Base-by-base conservation (phyloP, 345 rosid species). In the Eucalyptus polybractea region DNA sequence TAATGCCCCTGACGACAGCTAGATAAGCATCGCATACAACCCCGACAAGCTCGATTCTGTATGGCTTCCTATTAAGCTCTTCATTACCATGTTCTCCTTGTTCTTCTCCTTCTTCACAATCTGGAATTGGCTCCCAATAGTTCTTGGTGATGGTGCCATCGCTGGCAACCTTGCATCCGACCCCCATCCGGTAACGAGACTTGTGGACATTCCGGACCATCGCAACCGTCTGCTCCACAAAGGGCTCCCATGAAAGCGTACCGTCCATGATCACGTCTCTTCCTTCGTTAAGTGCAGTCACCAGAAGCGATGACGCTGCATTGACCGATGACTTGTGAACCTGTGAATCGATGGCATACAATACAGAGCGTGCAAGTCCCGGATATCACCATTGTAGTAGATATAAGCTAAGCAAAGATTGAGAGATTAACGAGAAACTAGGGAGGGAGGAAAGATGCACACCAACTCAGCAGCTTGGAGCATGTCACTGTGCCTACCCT, bases 191-290 rank as follows among this genome's bases (percentile, higher is more conserved):
- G 80, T 98, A 98, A 9, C 94, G 94, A 12, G 89, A 76, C 86
- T 92, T 94, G 81, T 98, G 99, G 29, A 97, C 97, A 29, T 95
- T 94, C 50, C 98, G 91, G 12, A 95, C 99, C 99, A 97, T 98
- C n/a, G 92, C 92, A 33, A 98, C 94, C 7, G 94, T 97, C 90
- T 98, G 99, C 90, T 95, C 95, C 6, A 98, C 99, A 44, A 97
- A 97, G 22, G 99, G 99, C 88, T 91, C 94, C 99, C 99, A 98
- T 8, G 99, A 96, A 33, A 98, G 92, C 2, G 99, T 98, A 3
- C 99, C 97, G 44, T 98, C 99, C 99, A 98, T 95, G 33, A 96
- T 95, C 90, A 98, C 97, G 88, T 98, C 99, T 19, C 99, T 92
- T n/a, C 99, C 99, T 80, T 98, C 99, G 29, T 97, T 98, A 76